A percentile compares a stretch with the other conserved stretches of the same genome.
Conservation (phyloP, 164 flowering plant genomes). For the Sedum album region DNA sequence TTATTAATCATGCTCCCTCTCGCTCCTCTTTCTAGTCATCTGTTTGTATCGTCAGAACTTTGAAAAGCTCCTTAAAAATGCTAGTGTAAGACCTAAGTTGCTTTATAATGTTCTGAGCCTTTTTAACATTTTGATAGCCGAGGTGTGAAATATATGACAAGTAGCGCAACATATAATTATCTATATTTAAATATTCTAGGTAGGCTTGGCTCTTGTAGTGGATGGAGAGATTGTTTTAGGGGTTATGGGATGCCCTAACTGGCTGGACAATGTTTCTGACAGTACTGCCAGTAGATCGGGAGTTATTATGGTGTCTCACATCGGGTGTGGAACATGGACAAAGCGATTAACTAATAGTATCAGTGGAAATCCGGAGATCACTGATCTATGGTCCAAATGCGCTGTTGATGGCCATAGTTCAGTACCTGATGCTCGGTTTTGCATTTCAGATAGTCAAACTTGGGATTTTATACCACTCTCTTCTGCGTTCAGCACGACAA, state of each 20-base stretch:
- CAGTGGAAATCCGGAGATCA: slow-evolving; percentile 8
- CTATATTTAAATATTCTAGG: slow-evolving; percentile 32
- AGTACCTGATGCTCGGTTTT: slow-evolving; percentile 52
- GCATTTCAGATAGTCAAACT: slow-evolving; percentile 76
- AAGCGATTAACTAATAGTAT: slow-evolving; percentile 27
- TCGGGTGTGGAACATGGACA: slow-evolving; percentile 87
- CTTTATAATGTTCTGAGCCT: no score
- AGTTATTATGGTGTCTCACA: slow-evolving; percentile 63
- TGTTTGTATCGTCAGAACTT: no score
- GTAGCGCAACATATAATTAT: background rate
- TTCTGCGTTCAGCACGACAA: slow-evolving; percentile 32
- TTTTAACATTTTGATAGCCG: no score
- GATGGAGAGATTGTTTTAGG: slow-evolving; percentile 75
- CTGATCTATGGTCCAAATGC: slow-evolving; percentile 53
- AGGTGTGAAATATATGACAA: background rate
- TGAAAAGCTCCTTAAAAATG: no score
- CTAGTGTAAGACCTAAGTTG: no score
- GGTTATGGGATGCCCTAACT: slow-evolving; percentile 90
- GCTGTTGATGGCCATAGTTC: slow-evolving; percentile 51
- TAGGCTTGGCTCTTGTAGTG: slow-evolving; percentile 84
- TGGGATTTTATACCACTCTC: slow-evolving; percentile 85
- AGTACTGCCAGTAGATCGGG: slow-evolving; percentile 30
- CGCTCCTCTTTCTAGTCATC: no score
- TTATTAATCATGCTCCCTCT: background rate
- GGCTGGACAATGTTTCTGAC: slow-evolving; percentile 31